Base-by-base conservation (phyloP, 2,329 filamentous ascomycete species). In the Thelonectria olida region DNA sequence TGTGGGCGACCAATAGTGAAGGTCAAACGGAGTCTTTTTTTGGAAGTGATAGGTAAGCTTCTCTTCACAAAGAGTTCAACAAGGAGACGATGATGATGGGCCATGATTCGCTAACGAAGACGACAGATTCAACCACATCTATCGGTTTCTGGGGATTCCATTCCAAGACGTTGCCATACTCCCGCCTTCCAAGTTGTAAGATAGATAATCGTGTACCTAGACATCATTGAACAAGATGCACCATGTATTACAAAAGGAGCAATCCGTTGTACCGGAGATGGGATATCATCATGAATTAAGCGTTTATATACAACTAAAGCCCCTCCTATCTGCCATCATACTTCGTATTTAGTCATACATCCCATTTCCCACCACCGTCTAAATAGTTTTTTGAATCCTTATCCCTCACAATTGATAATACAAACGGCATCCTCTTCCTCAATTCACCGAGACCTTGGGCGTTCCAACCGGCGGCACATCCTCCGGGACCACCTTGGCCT, bases 11-110 rank as follows among this genome's bases (percentile, higher is more conserved):
- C 17, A 87, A 90, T 67, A 74, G 72, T 2, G 74, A 83, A 63
- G 89, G 89, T 0, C 75, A 82, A 57, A 82, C 82, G 49, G 88
- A 91, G 78, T 86, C 89, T 0, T 92, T 93, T 73, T 94, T 94
- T 76, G 91, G 91, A 3, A 93, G 90, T 76, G 91, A 94, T 77
- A 80, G 87, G 85, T 79, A 57, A 64, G 72, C 69, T 42, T 20
- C 6, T 10, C n/a, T 7, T 7, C 8, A 5, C 10, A 9, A 22
- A 22, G n/a, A 28, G 2, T 1, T 27, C 20, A 7, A 15, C 12
- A 39, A 9, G 4, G 10, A 19, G n/a, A 9, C 15, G 6, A 10
- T 17, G 9, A 19, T 17, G 7, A 1, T 27, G 12, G 3, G 12
- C 8, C 25, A 22, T 27, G 25, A 9, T 19, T 19, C 58, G 15